Base-by-base conservation (phyloP, 2,329 filamentous ascomycete species). In the Claviceps sp. region DNA sequence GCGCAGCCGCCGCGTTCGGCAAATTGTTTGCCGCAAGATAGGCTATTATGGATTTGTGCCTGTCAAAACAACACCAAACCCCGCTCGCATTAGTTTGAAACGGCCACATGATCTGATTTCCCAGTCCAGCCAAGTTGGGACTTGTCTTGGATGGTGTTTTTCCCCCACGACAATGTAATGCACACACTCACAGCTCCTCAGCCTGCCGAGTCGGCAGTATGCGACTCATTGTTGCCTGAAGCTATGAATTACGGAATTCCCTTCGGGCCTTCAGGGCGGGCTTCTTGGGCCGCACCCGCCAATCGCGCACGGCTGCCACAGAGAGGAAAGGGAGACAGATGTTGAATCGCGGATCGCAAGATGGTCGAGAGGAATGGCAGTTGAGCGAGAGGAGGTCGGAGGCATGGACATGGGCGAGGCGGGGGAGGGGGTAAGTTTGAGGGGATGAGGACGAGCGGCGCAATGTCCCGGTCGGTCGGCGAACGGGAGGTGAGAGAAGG, bases 41-140 rank as follows among this genome's bases (percentile, higher is more conserved):
- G 59, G 90, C 88, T 64, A 95, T 85, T 60, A 96, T 88, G 57
- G 89, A 87, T 73, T 95, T 95, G 76, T 96, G 88, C 64, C 88
- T 94, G 56, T 47, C 52, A 50, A 50, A 43, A 22, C 17, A 44
- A 23, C 6, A 45, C 29, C 37, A 36, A 37, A 50, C 22, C 29
- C 29, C 29, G 6, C 6, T 44, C 39, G 42, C 40, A 45, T 50
- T 50, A 45, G 42, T 26, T 45, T 17, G 4, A 42, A 36, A 20
- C 39, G 7, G 8, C 17, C 39, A 20, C 17, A 42, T 42, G 22
- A 42, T 20, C 8, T 20, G 39, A 34, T 20, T 20, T 17, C 39
- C 13, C 11, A 20, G 8, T 42, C n/a, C 9, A 20, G 3, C 5
- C 39, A 20, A 34, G 29, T 34, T 20, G 16, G 16, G 47, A 23